phyloP scores from a whole-genome alignment of 495 filamentous ascomycete species.

The Hypoxylon crocopeplum region DNA sequence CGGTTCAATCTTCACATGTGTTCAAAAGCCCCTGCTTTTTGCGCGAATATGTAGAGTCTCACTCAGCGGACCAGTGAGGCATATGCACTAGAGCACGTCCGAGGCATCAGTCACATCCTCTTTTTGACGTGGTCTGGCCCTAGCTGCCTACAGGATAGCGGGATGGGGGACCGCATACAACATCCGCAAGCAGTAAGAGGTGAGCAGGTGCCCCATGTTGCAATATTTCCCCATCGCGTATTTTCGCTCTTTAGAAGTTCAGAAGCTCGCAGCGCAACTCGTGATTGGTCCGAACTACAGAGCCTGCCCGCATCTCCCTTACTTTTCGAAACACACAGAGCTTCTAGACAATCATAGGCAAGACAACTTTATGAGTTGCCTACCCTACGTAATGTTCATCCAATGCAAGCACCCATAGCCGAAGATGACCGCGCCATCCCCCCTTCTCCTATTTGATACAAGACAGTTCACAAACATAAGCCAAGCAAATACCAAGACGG shows the following conservation, averaged over 20 bases:
- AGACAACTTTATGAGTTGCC: background rate
- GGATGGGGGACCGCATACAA: conserved; percentile 25
- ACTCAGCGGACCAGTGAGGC: conserved; percentile 16
- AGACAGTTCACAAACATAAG: background rate
- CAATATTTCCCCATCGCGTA: conserved; percentile 4
- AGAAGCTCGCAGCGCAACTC: conserved; percentile 16
- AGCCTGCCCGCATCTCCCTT: conserved; percentile 26
- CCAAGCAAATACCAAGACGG: conserved; percentile 33
- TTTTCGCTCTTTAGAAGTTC: conserved; percentile 9
- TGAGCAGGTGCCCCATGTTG: background rate
- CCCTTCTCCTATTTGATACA: background rate
- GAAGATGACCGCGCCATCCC: conserved; percentile 17
- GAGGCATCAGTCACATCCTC: conserved; percentile 24
- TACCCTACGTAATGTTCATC: background rate
- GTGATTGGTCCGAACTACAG: conserved; percentile 15
- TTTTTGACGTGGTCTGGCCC: conserved; percentile 32
- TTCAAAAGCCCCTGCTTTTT: background rate
- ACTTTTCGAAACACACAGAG: conserved; percentile 19
- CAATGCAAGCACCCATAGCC: conserved; percentile 8
- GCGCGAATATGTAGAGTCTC: conserved; percentile 28
- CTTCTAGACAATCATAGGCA: conserved; percentile 14
- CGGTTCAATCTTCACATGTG: conserved; percentile 27
- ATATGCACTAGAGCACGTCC: conserved; percentile 29
- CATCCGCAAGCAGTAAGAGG: conserved; percentile 36
- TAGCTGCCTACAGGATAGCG: conserved; percentile 24